These are phyloP conservation scores for Magnusiomyces fungicola DNA, from an alignment of 1,139 yeast species.

Conservation along the genomic window DNA sequence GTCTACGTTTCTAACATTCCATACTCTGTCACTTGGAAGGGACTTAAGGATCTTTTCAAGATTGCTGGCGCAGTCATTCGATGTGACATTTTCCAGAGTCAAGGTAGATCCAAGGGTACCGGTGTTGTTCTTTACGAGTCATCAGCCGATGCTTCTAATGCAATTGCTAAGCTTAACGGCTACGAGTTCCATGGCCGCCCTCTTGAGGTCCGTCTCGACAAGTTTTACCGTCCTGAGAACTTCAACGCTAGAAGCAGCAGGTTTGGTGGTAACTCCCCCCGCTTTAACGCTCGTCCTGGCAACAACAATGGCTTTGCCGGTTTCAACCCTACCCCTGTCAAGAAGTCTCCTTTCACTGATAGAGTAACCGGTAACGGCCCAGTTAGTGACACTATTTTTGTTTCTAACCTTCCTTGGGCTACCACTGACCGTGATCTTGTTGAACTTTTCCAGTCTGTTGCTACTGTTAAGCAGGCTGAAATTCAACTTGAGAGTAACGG, in stretches of 20 bases:
- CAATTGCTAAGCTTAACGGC: slow-evolving; percentile 88
- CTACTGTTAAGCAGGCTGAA: slow-evolving; percentile 70
- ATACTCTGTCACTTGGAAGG: slow-evolving; percentile 74
- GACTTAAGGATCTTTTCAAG: slow-evolving; percentile 76
- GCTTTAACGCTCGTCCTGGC: slow-evolving; percentile 13
- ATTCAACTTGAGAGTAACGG: slow-evolving; percentile 60
- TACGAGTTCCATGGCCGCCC: slow-evolving; percentile 87
- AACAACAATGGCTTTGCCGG: slow-evolving; percentile 20
- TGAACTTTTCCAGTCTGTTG: slow-evolving; percentile 82
- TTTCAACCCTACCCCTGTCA: slow-evolving; percentile 14
- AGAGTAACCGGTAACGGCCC: slow-evolving; percentile 62
- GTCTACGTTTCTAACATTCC: slow-evolving; percentile 81
- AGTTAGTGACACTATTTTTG: slow-evolving; percentile 56
- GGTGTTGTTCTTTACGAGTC: slow-evolving; percentile 89
- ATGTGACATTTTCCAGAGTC: slow-evolving; percentile 69
- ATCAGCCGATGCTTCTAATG: slow-evolving; percentile 78
- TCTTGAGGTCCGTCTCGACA: slow-evolving; percentile 54
- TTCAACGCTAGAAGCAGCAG: slow-evolving; percentile 13
- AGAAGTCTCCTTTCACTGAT: slow-evolving; percentile 45
- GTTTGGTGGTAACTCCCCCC: slow-evolving; percentile 21
- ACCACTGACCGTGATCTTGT: slow-evolving; percentile 78
- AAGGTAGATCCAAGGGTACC: slow-evolving; percentile 79
- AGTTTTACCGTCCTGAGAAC: slow-evolving; percentile 40
- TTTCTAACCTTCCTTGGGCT: slow-evolving; percentile 78
- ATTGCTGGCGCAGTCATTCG: slow-evolving; percentile 67